Conservation (phyloP, 2,329 filamentous ascomycete species). For the Thermoascus crustaceus region DNA sequence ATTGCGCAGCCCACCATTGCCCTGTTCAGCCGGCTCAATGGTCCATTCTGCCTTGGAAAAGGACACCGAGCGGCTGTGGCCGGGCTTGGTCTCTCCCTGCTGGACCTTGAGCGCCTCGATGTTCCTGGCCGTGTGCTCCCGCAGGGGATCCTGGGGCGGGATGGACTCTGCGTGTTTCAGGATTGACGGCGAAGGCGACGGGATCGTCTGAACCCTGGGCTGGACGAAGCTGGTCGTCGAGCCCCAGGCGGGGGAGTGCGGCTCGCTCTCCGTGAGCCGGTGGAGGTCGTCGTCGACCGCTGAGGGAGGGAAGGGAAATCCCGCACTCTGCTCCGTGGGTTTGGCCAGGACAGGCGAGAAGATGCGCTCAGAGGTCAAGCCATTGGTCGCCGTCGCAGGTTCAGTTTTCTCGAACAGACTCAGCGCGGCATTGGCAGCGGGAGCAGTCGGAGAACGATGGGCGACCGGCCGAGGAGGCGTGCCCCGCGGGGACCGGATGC, state of each 20-base stretch:
- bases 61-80: conserved; percentile 53
- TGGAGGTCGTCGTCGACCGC: conserved; percentile 32
- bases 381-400: conserved; percentile 14
- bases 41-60: conserved; percentile 76
- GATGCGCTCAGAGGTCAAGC: conserved; percentile 34
- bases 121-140: conserved; percentile 8
- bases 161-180: conserved; percentile 55
- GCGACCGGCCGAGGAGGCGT: conserved; percentile 24
- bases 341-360: conserved; percentile 23
- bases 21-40: conserved; percentile 77
- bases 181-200: conserved; percentile 67
- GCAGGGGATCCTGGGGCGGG: conserved; percentile 6
- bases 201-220: conserved; percentile 65
- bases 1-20: conserved; percentile 86
- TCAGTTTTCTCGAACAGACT: conserved; percentile 28
- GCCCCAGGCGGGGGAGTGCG: conserved; percentile 71
- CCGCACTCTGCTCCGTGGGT: conserved; percentile 17
- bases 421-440: conserved; percentile 16
- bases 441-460: conserved; percentile 8
- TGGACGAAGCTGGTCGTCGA: conserved; percentile 58
- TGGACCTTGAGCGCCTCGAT: conserved; percentile 15
- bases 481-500: conserved; percentile 35
- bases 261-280: conserved; percentile 61
- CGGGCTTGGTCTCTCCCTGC: conserved; percentile 12
- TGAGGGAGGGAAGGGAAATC: conserved; percentile 27